Evolutionary conservation across 2,329 filamentous ascomycete species (phyloP).

Genomic region (Trichophyton mentagrophytes): DNA sequence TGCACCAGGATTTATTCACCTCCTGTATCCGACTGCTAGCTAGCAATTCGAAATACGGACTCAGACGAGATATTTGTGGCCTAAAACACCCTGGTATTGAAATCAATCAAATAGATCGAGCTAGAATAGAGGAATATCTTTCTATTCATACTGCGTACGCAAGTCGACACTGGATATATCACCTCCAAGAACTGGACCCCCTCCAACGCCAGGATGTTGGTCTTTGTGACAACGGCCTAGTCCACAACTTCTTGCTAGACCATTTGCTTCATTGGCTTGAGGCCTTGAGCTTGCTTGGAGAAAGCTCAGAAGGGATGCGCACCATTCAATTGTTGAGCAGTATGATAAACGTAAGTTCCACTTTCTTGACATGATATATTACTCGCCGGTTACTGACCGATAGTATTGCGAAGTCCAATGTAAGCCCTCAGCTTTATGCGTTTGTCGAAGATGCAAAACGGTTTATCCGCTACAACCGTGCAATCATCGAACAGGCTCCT

Average conservation of each 20-base stretch:
- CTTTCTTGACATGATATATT: not conserved
- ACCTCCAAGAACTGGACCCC: not conserved
- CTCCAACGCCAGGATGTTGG: not conserved
- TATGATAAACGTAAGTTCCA: not conserved
- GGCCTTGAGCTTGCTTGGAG: conserved; percentile 12
- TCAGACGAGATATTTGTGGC: conserved; percentile 16
- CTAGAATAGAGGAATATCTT: not conserved
- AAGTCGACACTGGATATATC: conserved; percentile 1
- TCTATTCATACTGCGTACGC: not conserved
- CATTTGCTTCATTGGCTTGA: conserved; percentile 10
- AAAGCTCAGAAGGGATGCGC: not conserved
- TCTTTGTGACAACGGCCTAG: not conserved
- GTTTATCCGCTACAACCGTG: conserved; percentile 20
- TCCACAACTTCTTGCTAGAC: conserved; percentile 4
- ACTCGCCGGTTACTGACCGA: not conserved
- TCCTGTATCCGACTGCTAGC: conserved; percentile 11
- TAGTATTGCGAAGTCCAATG: not conserved
- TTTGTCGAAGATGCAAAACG: conserved; percentile 20
- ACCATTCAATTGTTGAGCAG: not conserved
- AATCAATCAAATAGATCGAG: not conserved
- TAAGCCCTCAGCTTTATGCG: conserved; percentile 18
- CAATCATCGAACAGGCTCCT: conserved; percentile 21
- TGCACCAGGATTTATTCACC: conserved; percentile 10
- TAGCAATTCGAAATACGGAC: not conserved
- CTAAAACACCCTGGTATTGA: conserved; percentile 9